phyloP scores from a whole-genome alignment of 192 early-diverging fungal species.

The Dimargaris cristalligena region DNA sequence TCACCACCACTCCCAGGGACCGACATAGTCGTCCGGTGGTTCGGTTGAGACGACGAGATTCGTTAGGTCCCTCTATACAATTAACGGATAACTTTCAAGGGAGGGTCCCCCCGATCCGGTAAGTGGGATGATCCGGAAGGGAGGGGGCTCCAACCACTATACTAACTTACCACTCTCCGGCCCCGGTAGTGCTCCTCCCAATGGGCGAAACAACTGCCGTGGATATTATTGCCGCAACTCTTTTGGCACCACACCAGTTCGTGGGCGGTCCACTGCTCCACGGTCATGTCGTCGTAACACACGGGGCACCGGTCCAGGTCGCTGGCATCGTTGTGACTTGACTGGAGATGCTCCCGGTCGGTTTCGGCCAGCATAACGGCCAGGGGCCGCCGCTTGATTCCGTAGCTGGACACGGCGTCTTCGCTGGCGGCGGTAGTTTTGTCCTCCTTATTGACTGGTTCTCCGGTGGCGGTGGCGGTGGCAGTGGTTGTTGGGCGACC shows the following conservation, averaged over 20 bases:
- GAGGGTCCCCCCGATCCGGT: too few relatives aligned
- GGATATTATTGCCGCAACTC: conserved; percentile 3
- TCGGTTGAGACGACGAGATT: too few relatives aligned
- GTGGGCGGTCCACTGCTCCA: not conserved
- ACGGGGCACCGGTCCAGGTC: not conserved
- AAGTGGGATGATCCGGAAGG: too few relatives aligned
- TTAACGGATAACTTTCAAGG: too few relatives aligned
- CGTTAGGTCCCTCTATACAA: too few relatives aligned
- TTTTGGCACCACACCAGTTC: not conserved
- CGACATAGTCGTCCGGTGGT: too few relatives aligned
- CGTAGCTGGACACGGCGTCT: not conserved
- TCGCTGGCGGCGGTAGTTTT: not conserved
- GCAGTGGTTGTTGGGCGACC: too few relatives aligned
- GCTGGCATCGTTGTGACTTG: not conserved
- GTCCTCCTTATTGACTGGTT: not conserved
- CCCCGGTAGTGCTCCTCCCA: not conserved
- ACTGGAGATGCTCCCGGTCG: too few relatives aligned
- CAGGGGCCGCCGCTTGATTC: not conserved
- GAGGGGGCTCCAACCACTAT: too few relatives aligned
- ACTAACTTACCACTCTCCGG: too few relatives aligned
- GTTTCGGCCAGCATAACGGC: conserved; percentile 3
- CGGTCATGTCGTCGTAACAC: conserved; percentile 4
- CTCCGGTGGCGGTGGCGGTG: not conserved
- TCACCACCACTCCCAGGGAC: too few relatives aligned
- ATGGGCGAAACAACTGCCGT: not conserved